Conservation (phyloP, 352 stramenopile genomes). For the Chrysophaeum taylorii region DNA sequence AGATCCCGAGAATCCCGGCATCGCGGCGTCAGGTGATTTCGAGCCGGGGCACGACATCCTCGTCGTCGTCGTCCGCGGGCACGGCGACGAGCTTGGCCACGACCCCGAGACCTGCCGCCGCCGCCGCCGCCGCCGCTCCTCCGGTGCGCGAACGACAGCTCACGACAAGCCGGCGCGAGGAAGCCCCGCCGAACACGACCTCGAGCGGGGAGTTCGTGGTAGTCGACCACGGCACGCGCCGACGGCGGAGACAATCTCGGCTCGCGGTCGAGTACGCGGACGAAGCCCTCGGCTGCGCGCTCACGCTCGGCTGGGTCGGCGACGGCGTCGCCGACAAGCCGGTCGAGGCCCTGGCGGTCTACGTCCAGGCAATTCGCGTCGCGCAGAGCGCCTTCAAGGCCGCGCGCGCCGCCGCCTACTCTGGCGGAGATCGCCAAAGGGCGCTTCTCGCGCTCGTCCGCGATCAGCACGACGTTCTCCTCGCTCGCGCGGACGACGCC, state of each 20-base stretch:
- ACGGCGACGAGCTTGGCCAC: not conserved
- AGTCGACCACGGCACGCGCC: not conserved
- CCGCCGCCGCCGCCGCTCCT: not conserved
- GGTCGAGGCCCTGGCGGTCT: not conserved
- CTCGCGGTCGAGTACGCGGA: not conserved
- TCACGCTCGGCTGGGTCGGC: not conserved
- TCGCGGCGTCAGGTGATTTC: not conserved
- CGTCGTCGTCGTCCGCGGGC: not conserved
- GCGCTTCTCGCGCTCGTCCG: not conserved
- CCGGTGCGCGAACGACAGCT: not conserved
- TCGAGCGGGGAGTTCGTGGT: not conserved
- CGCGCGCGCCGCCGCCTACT: too few relatives aligned
- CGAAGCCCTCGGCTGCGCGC: not conserved
- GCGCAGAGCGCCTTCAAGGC: not conserved
- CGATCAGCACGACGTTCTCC: not conserved
- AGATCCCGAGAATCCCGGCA: not conserved
- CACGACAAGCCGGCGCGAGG: not conserved
- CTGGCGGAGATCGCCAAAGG: not conserved
- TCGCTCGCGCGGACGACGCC: not conserved
- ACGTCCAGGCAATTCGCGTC: not conserved
- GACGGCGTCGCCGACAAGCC: not conserved
- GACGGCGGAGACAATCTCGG: not conserved
- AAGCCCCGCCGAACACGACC: not conserved
- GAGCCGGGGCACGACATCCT: not conserved
- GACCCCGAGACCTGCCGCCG: not conserved